Conservation (phyloP, 1,284 basidiomycete genomes). For the Melampsora larici-populina region DNA sequence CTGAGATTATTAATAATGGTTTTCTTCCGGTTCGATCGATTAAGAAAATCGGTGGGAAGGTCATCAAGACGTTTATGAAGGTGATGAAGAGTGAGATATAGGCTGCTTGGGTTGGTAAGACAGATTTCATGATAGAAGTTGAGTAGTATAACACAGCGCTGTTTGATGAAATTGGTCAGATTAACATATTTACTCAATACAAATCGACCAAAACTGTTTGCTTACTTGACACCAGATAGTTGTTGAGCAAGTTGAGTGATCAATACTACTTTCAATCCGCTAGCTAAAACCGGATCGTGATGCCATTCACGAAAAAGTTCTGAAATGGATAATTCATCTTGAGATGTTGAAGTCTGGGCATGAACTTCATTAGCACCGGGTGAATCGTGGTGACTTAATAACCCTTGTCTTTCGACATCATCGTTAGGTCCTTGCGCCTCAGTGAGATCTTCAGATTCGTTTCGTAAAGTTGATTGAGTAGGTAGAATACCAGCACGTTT, state of each 20-base stretch:
- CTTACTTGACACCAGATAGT: conserved; percentile 41
- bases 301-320: conserved; percentile 6
- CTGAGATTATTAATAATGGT: conserved; percentile 54
- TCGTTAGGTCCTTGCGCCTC: not conserved
- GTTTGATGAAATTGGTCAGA: not conserved
- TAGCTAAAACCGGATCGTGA: conserved; percentile 20
- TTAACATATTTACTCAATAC: not conserved
- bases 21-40: conserved; percentile 63
- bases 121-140: conserved; percentile 73
- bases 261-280: conserved; percentile 18
- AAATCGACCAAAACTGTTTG: not conserved
- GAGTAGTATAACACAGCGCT: conserved; percentile 78
- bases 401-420: conserved; percentile 1
- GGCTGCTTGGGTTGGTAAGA: conserved; percentile 71
- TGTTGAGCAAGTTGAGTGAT: conserved; percentile 42
- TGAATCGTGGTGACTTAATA: not conserved
- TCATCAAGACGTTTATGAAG: conserved; percentile 68
- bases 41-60: conserved; percentile 74
- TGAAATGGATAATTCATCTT: not conserved
- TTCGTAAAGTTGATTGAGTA: not conserved
- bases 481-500: not conserved
- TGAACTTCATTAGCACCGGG: not conserved
- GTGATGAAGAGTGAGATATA: conserved; percentile 72
- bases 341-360: not conserved
- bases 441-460: not conserved